Evolutionary conservation across 805 yeast genomes (phyloP).

Genomic region (Kodamaea leandrae): DNA sequence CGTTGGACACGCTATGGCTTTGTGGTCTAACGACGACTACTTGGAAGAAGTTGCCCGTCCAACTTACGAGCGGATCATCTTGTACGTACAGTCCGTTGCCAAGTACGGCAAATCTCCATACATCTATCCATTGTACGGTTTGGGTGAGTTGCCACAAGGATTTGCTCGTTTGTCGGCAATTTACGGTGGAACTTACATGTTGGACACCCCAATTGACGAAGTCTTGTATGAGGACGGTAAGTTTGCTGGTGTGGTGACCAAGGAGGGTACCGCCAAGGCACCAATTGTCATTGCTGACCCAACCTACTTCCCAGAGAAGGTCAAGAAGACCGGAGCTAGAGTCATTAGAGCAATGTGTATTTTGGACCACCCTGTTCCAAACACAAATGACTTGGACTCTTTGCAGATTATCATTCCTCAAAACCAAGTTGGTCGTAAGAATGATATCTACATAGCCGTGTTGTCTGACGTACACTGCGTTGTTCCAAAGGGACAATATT

Average conservation of each 20-base stretch:
- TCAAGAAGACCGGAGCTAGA: constrained; percentile 64
- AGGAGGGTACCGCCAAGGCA: constrained; percentile 88
- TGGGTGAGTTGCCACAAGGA: constrained; percentile 98
- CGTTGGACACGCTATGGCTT: constrained; percentile 98
- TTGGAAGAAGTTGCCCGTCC: constrained; percentile 87
- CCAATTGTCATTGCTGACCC: constrained; percentile 97
- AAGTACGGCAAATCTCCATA: constrained; percentile 96
- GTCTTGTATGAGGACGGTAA: constrained; percentile 68
- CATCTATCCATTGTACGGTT: constrained; percentile 91
- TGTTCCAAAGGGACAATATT: constrained; percentile 79
- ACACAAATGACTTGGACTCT: constrained; percentile 79
- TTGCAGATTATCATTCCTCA: constrained; percentile 95
- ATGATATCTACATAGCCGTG: constrained; percentile 92
- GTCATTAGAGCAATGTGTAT: constrained; percentile 87
- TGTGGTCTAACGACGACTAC: constrained; percentile 91
- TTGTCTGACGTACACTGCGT: constrained; percentile 88
- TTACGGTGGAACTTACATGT: constrained; percentile 98
- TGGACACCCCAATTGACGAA: constrained; percentile 93
- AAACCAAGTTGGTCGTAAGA: constrained; percentile 87
- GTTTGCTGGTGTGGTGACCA: constrained; percentile 84
- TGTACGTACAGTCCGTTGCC: constrained; percentile 88
- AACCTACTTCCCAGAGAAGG: constrained; percentile 89
- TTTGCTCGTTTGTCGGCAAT: constrained; percentile 96
- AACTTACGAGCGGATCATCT: constrained; percentile 77
- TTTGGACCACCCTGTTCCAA: constrained; percentile 83